phyloP scores from a whole-genome alignment of 345 rosid species.

The Eutrema yunnanense region DNA sequence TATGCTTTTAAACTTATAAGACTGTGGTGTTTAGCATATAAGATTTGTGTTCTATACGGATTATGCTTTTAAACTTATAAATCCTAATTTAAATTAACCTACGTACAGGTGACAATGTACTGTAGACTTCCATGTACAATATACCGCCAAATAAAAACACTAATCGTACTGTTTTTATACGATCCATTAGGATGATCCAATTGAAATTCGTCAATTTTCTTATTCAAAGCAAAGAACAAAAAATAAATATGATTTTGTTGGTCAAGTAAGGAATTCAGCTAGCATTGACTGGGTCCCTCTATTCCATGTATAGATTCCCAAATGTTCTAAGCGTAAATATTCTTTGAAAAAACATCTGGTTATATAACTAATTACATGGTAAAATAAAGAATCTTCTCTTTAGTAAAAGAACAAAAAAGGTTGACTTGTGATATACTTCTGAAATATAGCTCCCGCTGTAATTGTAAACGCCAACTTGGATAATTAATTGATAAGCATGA shows the following conservation, averaged over 20 bases:
- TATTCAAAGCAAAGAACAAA: background rate
- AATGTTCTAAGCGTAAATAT: background rate
- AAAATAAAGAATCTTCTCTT: background rate
- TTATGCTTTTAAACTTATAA: too few relatives aligned
- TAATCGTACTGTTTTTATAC: background rate
- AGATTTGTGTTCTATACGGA: too few relatives aligned
- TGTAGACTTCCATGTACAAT: too few relatives aligned
- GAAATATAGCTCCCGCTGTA: background rate
- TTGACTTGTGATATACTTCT: background rate
- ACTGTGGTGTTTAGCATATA: too few relatives aligned
- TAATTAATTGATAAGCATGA: background rate
- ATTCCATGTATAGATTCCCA: background rate
- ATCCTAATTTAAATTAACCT: background rate
- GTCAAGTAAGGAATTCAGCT: constrained; percentile 11
- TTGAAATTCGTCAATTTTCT: background rate
- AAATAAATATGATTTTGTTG: background rate
- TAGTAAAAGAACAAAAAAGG: too few relatives aligned
- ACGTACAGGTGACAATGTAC: background rate
- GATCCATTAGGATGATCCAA: background rate
- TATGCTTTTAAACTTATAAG: too few relatives aligned
- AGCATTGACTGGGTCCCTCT: constrained; percentile 11
- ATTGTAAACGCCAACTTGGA: background rate
- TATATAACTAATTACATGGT: background rate
- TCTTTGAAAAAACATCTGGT: background rate
- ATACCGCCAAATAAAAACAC: background rate